Evolutionary conservation across 805 yeast genomes (phyloP).

Genomic region (Allodekkera sacchari): DNA sequence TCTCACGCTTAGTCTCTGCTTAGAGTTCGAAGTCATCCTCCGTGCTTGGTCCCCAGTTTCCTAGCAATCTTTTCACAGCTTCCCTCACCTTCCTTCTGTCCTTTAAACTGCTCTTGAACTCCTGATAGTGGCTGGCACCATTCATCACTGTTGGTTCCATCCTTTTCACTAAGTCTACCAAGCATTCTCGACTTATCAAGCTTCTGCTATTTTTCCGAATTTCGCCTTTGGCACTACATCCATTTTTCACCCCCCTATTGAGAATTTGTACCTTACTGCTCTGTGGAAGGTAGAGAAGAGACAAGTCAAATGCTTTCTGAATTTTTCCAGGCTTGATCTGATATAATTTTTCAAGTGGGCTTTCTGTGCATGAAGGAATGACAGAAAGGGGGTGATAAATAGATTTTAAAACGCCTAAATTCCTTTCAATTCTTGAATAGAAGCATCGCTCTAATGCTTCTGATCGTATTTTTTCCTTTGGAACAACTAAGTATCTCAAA

Average conservation of each 20-base stretch:
- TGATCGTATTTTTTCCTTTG: constrained; percentile 21
- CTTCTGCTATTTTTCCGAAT: constrained; percentile 32
- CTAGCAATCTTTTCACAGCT: constrained; percentile 4
- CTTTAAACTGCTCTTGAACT: constrained; percentile 8
- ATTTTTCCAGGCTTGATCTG: constrained; percentile 5
- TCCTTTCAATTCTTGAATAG: constrained; percentile 11
- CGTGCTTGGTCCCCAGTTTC: constrained; percentile 9
- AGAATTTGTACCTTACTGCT: constrained; percentile 28
- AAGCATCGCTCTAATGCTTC: constrained; percentile 37
- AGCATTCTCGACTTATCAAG: constrained; percentile 7
- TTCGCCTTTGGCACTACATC: constrained; percentile 38
- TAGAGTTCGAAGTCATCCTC: constrained; percentile 10
- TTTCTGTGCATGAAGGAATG: no score
- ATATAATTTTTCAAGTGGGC: no score
- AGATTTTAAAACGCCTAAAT: background rate
- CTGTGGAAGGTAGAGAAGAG: constrained; percentile 22
- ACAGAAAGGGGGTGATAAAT: no score
- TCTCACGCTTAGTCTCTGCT: no score
- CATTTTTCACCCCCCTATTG: constrained; percentile 55
- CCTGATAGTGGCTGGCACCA: no score
- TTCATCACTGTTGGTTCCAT: constrained; percentile 3
- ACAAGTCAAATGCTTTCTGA: constrained; percentile 16
- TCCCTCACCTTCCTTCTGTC: constrained; percentile 4
- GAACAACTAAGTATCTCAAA: constrained; percentile 44
- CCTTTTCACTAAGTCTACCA: constrained; percentile 6